phyloP scores from a whole-genome alignment of 305 asterid genomes.

The Plantago rigida region DNA sequence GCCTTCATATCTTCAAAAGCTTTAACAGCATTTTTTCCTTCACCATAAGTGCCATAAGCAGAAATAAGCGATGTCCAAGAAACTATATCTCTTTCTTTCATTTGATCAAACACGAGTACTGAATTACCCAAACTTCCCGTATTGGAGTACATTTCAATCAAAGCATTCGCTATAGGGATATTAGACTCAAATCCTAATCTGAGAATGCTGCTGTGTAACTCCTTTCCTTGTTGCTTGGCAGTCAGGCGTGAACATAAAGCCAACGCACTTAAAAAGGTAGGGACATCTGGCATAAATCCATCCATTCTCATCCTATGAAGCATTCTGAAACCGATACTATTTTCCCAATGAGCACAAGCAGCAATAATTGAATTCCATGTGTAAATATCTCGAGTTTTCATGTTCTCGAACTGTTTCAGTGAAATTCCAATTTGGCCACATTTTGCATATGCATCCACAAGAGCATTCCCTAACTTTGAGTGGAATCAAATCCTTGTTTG shows the following conservation, averaged over 20 bases:
- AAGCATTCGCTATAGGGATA: constrained; percentile 54
- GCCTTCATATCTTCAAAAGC: constrained; percentile 56
- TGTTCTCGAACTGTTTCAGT: constrained; percentile 53
- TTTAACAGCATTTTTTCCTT: constrained; percentile 62
- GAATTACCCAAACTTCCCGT: constrained; percentile 51
- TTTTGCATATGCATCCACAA: constrained; percentile 66
- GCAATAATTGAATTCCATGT: constrained; percentile 77
- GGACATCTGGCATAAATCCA: constrained; percentile 47
- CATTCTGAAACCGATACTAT: constrained; percentile 53
- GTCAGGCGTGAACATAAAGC: constrained; percentile 59
- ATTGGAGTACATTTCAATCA: constrained; percentile 74
- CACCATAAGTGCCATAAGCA: constrained; percentile 78
- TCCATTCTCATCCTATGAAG: constrained; percentile 59
- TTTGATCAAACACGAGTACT: constrained; percentile 44
- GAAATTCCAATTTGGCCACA: constrained; percentile 49
- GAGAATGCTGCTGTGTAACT: constrained; percentile 61
- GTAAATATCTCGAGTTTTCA: constrained; percentile 52
- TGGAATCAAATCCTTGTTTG: constrained; percentile 52
- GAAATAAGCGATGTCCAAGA: constrained; percentile 70
- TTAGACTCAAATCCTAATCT: constrained; percentile 50
- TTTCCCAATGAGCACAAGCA: constrained; percentile 48
- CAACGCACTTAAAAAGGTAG: constrained; percentile 53
- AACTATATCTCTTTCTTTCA: constrained; percentile 57
- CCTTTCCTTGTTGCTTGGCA: constrained; percentile 75
- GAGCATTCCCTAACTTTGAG: constrained; percentile 53